Evolutionary conservation across 768 basidiomycete species (phyloP), one percentile per base, ranked within the genome.

Genomic region (Boletus fagicola): DNA sequence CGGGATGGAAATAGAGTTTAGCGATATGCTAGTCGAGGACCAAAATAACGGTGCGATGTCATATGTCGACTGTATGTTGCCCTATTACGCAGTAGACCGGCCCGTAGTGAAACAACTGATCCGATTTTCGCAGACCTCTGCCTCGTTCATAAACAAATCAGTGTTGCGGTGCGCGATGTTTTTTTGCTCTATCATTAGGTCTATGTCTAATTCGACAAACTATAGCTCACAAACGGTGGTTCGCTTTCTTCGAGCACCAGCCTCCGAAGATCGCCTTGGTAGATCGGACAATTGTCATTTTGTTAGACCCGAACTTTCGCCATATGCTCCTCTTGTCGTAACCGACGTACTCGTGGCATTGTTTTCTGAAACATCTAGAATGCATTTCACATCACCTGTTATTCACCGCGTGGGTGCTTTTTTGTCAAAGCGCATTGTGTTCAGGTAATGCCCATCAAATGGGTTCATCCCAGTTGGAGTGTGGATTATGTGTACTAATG

Each of bases 1-100:
- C 67, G 96, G 84, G 13, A 77, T 84, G 51, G 96, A 99, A 75
- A 83, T 98, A 45, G 97, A 98, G 72, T 98, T 96, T 66, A 90
- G 90, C 61, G 97, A 99, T 74, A 90, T 97, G 90, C 80, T 99
- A 13, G 86, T 97, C 26, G 97, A 99, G 76, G 97, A 99, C 73
- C 84, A 88, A 70, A 99, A 99, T 68, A 97, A 96, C 65, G 94
- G 91, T n/a, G 88, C 87, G 0, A 82, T 95, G 85, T 87, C 91
- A 1, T 97, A 96, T 74, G 73, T 87, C 6, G 93, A 97, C 69
- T 94, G 94, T 96, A 65, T 61, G 86, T 78, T 7, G 46, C 44
- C 39, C 54, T 47, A 50, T 52, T 40, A 51, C 47, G 35, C 28
- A 20, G 30, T 20, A 51, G 15, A 38, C n/a, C 33, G 11, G 11